phyloP scores from a whole-genome alignment of 2,329 filamentous ascomycete species.

The Fusarium nurragi region DNA sequence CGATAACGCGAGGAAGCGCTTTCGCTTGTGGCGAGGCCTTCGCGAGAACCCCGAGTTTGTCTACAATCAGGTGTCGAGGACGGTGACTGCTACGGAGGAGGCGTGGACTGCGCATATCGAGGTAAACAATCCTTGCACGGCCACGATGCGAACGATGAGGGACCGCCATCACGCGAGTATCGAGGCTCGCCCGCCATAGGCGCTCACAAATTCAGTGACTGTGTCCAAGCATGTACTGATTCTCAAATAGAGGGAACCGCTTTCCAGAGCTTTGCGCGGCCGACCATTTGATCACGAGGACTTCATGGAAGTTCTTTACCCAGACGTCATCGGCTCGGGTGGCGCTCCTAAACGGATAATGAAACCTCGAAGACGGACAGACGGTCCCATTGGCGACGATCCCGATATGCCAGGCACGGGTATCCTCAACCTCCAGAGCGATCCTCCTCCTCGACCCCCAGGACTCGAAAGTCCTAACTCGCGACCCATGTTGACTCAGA shows the following conservation, averaged over 20 bases:
- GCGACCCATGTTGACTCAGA: slow-evolving; percentile 45
- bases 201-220: not conserved
- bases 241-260: slow-evolving; percentile 61
- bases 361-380: slow-evolving; percentile 61
- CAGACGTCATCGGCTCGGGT: slow-evolving; percentile 67
- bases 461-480: slow-evolving; percentile 42
- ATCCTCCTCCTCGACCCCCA: slow-evolving; percentile 42
- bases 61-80: slow-evolving; percentile 61
- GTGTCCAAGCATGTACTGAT: slow-evolving; percentile 30
- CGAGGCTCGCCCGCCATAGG: not conserved
- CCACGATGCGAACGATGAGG: slow-evolving; percentile 1
- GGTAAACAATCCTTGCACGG: slow-evolving; percentile 51
- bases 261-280: slow-evolving; percentile 65
- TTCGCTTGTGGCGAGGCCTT: slow-evolving; percentile 68
- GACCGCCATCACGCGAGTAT: slow-evolving; percentile 1
- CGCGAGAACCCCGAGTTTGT: slow-evolving; percentile 66
- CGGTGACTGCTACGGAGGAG: slow-evolving; percentile 65
- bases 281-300: slow-evolving; percentile 69
- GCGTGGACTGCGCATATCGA: slow-evolving; percentile 67
- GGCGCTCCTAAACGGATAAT: slow-evolving; percentile 68
- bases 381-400: slow-evolving; percentile 58
- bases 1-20: slow-evolving; percentile 70
- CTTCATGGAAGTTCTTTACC: slow-evolving; percentile 68
- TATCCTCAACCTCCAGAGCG: slow-evolving; percentile 57
- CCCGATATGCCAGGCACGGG: slow-evolving; percentile 59